Base-by-base conservation (phyloP, 108 stramenopile genomes). In the Hondaea fermentalgiana region DNA sequence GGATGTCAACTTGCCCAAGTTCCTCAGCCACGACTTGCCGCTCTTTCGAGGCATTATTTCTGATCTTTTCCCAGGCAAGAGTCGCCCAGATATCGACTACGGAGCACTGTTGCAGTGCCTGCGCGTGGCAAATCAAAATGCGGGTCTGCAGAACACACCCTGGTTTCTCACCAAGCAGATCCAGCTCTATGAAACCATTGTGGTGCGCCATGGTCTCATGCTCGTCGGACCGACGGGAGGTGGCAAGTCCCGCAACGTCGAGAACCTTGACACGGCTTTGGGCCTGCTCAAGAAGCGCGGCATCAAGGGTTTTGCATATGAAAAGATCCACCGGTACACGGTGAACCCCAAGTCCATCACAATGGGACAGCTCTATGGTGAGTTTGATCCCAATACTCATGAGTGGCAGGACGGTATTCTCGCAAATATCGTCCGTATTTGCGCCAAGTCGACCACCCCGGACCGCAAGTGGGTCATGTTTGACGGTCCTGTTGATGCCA, bases 1-100 rank as follows among this genome's bases (percentile, higher is more conserved):
- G 88, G 94, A 95, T 72, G 94, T 95, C 45, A 95, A 95, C 92
- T 90, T 92, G 49, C 94, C 94, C 45, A 95, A 95, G 93, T 95
- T 95, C 90, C 90, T 95, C 53, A 94, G 93, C 60, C 91, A 93
- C 90, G 94, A 95, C 60, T 91, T 95, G 60, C 94, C 94, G 43
- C 93, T 95, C 43, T 95, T 95, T 59, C 89, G 87, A 4, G 92
- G 94, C 55, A 95, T 95, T 90, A 94, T 95, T 28, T 90, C 91
- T 1, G 94, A 95, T 57, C 91, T 95, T 14, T 95, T 95, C 72
- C 93, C 93, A 5, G 93, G 91, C 25, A 90, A 91, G 88, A 91
- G 91, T 64, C 88, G 93, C 5, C 94, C 93, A 29, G 92, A 60
- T 6, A 59, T 94, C 19, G 94, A 94, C 88, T 94, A 93, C 88